Percentiles rank a stretch among this genome's conserved stretches.
Conservation (phyloP, 148 eudicot species). For the Mesembryanthemum crystallinum region DNA sequence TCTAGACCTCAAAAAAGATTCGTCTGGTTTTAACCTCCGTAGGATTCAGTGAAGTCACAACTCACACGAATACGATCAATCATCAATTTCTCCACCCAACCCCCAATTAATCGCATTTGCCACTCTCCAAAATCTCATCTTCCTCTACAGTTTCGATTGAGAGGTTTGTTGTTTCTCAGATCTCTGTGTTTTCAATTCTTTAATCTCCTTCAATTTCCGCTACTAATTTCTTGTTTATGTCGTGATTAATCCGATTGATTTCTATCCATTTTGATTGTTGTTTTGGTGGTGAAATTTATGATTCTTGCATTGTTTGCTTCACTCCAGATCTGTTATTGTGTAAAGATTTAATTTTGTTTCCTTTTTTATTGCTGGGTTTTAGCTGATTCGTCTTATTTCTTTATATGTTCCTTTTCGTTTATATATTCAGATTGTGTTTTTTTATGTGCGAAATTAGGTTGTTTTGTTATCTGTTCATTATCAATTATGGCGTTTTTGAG, state of each 20-base stretch:
- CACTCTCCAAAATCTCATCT: neutral
- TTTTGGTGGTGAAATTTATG: neutral
- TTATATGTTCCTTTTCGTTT: neutral
- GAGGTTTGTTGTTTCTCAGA: conserved; percentile 3
- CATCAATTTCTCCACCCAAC: neutral
- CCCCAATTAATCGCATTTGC: too few relatives aligned
- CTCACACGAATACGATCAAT: neutral
- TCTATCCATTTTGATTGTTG: neutral
- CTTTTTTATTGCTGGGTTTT: neutral
- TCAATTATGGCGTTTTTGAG: neutral
- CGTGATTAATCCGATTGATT: neutral
- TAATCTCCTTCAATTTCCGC: neutral
- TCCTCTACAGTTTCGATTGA: neutral
- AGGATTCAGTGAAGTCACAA: neutral
- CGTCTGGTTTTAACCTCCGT: neutral
- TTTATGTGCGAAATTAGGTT: neutral
- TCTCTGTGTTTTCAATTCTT: neutral
- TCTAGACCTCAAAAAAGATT: neutral
- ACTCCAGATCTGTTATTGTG: conserved; percentile 12
- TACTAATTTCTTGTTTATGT: neutral
- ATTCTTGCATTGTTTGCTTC: neutral
- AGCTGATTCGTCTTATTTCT: neutral
- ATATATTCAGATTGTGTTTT: neutral
- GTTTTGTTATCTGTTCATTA: neutral
- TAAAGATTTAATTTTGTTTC: neutral